These are phyloP conservation scores for Backusella luteola DNA, from an alignment of 192 early-diverging fungal species.

Conservation along the genomic window DNA sequence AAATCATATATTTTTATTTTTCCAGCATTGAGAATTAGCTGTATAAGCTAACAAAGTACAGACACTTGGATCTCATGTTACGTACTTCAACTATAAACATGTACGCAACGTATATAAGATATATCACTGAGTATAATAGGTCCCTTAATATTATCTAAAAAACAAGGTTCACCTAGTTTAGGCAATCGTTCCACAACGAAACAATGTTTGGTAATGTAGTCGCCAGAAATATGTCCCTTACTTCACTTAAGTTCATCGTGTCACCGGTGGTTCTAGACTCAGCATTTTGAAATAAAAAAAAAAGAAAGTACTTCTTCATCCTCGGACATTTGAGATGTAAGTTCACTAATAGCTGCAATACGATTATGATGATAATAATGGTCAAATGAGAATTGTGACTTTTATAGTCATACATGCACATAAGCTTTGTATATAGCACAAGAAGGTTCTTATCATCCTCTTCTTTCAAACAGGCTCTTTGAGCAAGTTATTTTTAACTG, in stretches of 20 bases:
- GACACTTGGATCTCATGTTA: neutral
- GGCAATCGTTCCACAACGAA: neutral
- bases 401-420: neutral
- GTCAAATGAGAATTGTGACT: neutral
- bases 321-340: neutral
- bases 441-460: neutral
- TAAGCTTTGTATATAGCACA: too few relatives aligned
- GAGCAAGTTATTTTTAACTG: neutral
- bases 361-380: neutral
- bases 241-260: neutral
- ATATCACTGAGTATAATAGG: neutral
- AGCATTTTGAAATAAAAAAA: neutral
- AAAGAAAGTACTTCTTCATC: neutral
- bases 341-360: too few relatives aligned
- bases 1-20: neutral
- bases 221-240: neutral
- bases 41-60: neutral
- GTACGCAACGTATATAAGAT: neutral
- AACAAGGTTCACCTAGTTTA: neutral
- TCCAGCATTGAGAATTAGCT: neutral
- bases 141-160: neutral
- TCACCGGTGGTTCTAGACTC: slow-evolving; percentile 14
- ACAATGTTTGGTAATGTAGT: neutral
- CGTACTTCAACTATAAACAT: neutral
- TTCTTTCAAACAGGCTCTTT: neutral